Evolutionary conservation across 1,284 basidiomycete genomes (phyloP), one percentile per base, ranked within the genome.

Genomic region (Anthracocystis walkeri): DNA sequence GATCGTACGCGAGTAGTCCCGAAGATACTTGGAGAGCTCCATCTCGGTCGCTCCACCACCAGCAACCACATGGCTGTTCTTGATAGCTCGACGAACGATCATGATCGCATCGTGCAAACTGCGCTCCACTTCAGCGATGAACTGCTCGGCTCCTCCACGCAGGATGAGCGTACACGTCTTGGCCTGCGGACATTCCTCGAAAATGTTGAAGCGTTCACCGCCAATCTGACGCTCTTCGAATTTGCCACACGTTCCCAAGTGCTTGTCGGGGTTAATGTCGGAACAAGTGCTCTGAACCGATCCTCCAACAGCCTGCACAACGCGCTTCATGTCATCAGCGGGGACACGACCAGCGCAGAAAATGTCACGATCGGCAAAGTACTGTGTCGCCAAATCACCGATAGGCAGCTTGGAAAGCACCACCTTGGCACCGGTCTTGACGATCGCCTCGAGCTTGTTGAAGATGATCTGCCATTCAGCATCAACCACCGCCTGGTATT

Each of bases 391-490:
- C 50, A 99, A 88, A 88, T 99, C 97, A 49, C 97, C 97, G 80
- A 99, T 99, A 7, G 97, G 97, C 25, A 99, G 90, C 87, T 98
- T 97, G 87, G 95, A 97, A 62, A 99, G 89, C 25, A 99, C 95
- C 65, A 99, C 94, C 86, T 97, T 95, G 48, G 97, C 97, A 33
- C 95, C 97, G 0, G 95, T 97, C 84, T 92, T 92, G 82, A 95
- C 93, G 84, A 99, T 97, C 1, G 94, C 94, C 82, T 97, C 92
- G 33, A 99, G 89, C 87, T 99, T 99, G 82, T 92, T 90, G 87
- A 95, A 99, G 85, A 99, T 99, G 87, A 99, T 99, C 82, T 95
- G 92, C 97, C 97, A 99, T 86, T 99, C 97, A 27, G 97, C 97
- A 84, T 99, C 95, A 63, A 99, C 97, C 78, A 99, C 97, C 7